These are phyloP conservation scores for Populus hybrid DNA, from an alignment of 441 rosid species.

Conservation along the genomic window DNA sequence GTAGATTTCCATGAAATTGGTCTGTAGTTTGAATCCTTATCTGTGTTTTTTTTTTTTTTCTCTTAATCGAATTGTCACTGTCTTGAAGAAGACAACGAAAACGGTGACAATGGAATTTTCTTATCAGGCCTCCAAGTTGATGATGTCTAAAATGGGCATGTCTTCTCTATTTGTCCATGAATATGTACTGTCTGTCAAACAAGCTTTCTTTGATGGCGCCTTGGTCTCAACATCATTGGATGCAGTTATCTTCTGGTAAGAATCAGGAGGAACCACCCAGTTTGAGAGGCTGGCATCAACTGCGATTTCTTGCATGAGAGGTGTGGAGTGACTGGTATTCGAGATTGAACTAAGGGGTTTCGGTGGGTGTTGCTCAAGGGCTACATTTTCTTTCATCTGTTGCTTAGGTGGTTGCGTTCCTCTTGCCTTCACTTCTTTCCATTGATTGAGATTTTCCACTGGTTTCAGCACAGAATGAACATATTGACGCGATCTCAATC, in stretches of 20 bases:
- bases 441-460: constrained; percentile 70
- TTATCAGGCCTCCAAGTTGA: constrained; percentile 31
- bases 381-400: constrained; percentile 54
- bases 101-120: not conserved
- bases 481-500: constrained; percentile 31
- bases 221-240: constrained; percentile 20
- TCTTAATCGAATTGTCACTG: not conserved
- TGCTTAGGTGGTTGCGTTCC: constrained; percentile 34
- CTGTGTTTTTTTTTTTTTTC: not conserved
- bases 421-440: constrained; percentile 70
- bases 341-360: constrained; percentile 18
- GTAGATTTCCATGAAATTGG: not conserved
- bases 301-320: constrained; percentile 29
- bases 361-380: constrained; percentile 31
- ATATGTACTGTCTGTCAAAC: constrained; percentile 28
- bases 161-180: constrained; percentile 28
- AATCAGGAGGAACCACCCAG: constrained; percentile 63
- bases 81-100: not conserved
- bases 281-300: constrained; percentile 88
- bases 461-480: constrained; percentile 64
- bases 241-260: constrained; percentile 13
- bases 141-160: constrained; percentile 32
- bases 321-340: constrained; percentile 20
- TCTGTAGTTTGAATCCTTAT: not conserved
- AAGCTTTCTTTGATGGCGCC: constrained; percentile 16